Percentiles rank a stretch among this genome's conserved stretches.
phyloP scores from a whole-genome alignment of 352 stramenopile species.

The Globisporangium nodosum region DNA sequence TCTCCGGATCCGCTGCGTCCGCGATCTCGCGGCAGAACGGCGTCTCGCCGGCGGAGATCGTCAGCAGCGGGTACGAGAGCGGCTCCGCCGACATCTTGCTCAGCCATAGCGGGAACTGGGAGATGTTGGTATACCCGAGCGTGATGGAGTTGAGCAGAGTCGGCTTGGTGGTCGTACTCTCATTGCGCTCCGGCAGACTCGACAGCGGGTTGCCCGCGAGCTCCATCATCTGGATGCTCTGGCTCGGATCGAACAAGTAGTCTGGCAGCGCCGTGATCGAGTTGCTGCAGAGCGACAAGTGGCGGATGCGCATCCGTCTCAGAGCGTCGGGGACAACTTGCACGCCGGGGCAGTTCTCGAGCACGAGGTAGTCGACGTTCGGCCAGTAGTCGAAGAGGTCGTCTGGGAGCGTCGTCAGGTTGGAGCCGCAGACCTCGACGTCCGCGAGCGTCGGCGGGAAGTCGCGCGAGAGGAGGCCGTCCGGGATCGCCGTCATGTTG shows the following conservation, averaged over 20 bases:
- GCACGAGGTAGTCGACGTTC: conserved; percentile 8
- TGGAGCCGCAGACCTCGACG: conserved; percentile 6
- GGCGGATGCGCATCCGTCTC: neutral
- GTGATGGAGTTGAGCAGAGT: conserved; percentile 1
- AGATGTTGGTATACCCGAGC: conserved; percentile 3
- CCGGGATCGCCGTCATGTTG: neutral
- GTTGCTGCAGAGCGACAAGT: conserved; percentile 9
- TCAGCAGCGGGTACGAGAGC: neutral
- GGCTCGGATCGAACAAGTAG: neutral
- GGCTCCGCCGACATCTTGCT: neutral
- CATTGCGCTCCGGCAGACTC: conserved; percentile 3
- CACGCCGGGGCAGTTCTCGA: conserved; percentile 4
- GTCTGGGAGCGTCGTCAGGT: conserved; percentile 1
- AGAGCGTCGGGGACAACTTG: neutral
- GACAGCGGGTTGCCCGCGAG: conserved; percentile 6
- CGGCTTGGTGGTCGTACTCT: neutral
- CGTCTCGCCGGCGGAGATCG: conserved; percentile 5
- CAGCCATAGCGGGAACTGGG: neutral
- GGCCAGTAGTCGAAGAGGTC: conserved; percentile 4
- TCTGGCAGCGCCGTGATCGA: neutral
- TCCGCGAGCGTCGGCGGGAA: conserved; percentile 4
- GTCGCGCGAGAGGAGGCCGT: conserved; percentile 1
- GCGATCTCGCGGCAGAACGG: neutral
- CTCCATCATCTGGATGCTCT: conserved; percentile 5
- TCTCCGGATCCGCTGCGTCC: neutral